Percentiles rank a stretch among this genome's conserved stretches.
Evolutionary conservation across 371 early-diverging fungal species (phyloP).

Genomic region (Fennellomyces sp.): DNA sequence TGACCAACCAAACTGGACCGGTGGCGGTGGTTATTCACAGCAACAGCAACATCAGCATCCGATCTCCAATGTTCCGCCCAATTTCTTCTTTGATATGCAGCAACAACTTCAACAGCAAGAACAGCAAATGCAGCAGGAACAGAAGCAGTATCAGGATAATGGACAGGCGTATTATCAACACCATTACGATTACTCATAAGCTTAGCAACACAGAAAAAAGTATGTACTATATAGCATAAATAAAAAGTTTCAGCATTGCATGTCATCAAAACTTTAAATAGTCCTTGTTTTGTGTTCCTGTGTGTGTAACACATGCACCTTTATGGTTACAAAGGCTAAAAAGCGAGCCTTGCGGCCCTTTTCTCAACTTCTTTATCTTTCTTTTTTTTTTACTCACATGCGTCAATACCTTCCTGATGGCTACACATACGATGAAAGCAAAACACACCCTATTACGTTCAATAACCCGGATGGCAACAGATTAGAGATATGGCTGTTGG

Average conservation of each 20-base stretch:
- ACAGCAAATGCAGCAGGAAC: not conserved
- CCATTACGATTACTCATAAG: not conserved
- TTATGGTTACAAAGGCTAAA: not conserved
- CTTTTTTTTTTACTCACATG: conserved; percentile 20
- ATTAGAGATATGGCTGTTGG: conserved; percentile 19
- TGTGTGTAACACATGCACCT: not conserved
- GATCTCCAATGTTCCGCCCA: not conserved
- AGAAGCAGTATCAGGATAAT: not conserved
- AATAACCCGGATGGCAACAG: conserved; percentile 23
- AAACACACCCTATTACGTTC: conserved; percentile 28
- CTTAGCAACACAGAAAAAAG: not conserved
- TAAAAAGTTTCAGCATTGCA: not conserved
- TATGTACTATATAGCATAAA: not conserved
- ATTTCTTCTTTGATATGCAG: conserved; percentile 1
- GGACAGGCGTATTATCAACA: not conserved
- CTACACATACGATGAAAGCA: conserved; percentile 20
- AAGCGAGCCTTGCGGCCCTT: not conserved
- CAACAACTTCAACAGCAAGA: not conserved
- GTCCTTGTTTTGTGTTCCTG: not conserved
- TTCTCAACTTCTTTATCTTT: conserved; percentile 9
- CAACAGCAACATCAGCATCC: not conserved
- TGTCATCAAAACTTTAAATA: not conserved
- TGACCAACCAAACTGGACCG: not conserved
- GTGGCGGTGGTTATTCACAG: too few species aligned
- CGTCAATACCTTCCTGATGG: conserved; percentile 30